phyloP scores from a whole-genome alignment of 306 rosid species.

The Hippophae tibetana region DNA sequence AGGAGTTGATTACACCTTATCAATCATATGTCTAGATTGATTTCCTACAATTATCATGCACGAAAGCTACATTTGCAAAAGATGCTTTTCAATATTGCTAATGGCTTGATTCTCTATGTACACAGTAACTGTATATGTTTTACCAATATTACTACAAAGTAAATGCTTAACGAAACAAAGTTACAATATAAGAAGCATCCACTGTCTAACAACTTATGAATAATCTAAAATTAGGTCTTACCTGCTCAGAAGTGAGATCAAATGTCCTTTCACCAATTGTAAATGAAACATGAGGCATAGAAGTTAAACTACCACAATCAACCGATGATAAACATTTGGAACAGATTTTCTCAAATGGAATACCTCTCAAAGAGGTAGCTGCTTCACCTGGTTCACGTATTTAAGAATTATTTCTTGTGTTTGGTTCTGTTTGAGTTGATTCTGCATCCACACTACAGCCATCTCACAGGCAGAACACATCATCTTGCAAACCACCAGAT shows the following conservation, averaged over 20 bases:
- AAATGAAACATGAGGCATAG: slow-evolving; percentile 48
- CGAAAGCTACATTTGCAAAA: too few relatives aligned
- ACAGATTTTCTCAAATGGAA: neutral
- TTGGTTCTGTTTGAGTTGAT: slow-evolving; percentile 44
- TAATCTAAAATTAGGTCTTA: neutral
- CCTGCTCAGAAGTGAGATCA: slow-evolving; percentile 55
- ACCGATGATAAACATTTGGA: slow-evolving; percentile 31
- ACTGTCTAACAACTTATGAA: too few relatives aligned
- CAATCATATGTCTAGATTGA: too few relatives aligned
- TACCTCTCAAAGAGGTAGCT: neutral
- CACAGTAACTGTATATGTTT: too few relatives aligned
- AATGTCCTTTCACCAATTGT: slow-evolving; percentile 53
- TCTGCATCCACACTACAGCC: slow-evolving; percentile 67
- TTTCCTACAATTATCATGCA: too few relatives aligned
- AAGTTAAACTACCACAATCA: slow-evolving; percentile 46
- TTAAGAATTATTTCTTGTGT: slow-evolving; percentile 42
- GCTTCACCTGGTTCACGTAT: slow-evolving; percentile 47
- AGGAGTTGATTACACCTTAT: too few relatives aligned
- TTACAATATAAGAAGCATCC: too few relatives aligned
- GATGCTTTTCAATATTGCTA: too few relatives aligned
- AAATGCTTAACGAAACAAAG: too few relatives aligned
- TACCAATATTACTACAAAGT: too few relatives aligned
- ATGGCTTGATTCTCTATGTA: too few relatives aligned
- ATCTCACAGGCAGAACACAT: slow-evolving; percentile 53
- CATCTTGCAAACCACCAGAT: slow-evolving; percentile 24